phyloP scores from a whole-genome alignment of 2,329 filamentous ascomycete species.

The Calonectria henricotiae region DNA sequence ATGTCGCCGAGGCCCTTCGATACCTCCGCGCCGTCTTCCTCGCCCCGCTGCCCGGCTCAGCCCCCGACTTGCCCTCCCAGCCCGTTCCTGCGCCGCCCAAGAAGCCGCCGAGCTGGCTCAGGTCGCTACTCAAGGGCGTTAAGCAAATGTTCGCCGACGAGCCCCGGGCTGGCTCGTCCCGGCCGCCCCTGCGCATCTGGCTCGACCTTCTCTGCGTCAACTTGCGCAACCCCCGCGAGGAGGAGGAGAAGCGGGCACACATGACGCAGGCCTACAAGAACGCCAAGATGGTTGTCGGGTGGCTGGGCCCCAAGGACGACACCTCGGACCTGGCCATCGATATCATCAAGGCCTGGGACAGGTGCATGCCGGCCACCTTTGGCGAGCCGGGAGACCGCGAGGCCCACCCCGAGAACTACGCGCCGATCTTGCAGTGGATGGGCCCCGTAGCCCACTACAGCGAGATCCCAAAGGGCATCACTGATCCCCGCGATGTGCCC shows the following conservation, averaged over 20 bases:
- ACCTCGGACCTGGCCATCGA: conserved; percentile 48
- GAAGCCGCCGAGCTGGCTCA: conserved; percentile 45
- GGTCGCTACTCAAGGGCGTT: conserved; percentile 42
- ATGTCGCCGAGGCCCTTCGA: conserved; percentile 45
- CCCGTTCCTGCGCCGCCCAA: conserved; percentile 33
- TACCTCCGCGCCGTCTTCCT: conserved; percentile 48
- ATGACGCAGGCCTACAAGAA: conserved; percentile 46
- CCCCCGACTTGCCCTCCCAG: conserved; percentile 8
- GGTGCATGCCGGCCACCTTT: conserved; percentile 45
- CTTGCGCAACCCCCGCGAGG: conserved; percentile 40
- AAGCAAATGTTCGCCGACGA: conserved; percentile 39
- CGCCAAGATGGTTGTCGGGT: conserved; percentile 47
- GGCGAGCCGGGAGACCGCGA: conserved; percentile 48
- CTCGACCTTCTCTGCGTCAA: conserved; percentile 48
- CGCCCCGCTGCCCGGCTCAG: conserved; percentile 27
- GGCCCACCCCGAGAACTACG: conserved; percentile 45
- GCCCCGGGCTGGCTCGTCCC: conserved; percentile 19
- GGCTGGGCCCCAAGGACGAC: conserved; percentile 43
- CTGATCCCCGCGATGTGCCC: conserved; percentile 45
- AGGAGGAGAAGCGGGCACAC: conserved; percentile 42
- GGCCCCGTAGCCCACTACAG: conserved; percentile 47
- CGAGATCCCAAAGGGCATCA: conserved; percentile 47
- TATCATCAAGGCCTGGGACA: conserved; percentile 48
- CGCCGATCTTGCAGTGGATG: conserved; percentile 48
- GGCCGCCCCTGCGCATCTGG: conserved; percentile 46